Conservation (phyloP, 148 eudicot genomes). For the Camellia japonica region DNA sequence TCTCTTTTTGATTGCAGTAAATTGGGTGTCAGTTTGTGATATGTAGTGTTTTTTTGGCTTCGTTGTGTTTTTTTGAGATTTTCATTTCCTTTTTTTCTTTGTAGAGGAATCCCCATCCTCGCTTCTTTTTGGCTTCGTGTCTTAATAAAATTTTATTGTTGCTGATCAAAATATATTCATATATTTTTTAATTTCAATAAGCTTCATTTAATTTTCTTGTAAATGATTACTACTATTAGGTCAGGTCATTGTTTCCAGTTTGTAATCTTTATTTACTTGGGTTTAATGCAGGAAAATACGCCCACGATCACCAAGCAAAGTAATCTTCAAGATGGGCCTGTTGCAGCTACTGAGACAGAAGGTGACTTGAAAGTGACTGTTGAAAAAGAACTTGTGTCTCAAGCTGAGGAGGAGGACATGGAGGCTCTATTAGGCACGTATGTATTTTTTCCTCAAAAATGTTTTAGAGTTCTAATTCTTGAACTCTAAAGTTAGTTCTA, state of each 20-base stretch:
- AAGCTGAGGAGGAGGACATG: constrained; percentile 98
- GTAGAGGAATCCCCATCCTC: too few species aligned
- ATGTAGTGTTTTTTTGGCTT: too few species aligned
- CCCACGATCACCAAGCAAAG: constrained; percentile 48
- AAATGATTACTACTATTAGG: not conserved
- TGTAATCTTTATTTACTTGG: not conserved
- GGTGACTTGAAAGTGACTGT: constrained; percentile 75
- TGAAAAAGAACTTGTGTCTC: constrained; percentile 91
- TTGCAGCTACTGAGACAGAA: constrained; percentile 43
- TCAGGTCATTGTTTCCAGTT: not conserved
- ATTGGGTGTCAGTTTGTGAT: too few species aligned
- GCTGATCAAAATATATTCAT: too few species aligned
- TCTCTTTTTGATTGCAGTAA: too few species aligned
- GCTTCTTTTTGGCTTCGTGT: too few species aligned
- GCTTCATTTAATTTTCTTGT: constrained; percentile 5
- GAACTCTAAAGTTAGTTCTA: too few species aligned
- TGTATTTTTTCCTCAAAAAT: constrained; percentile 24
- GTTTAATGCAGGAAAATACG: constrained; percentile 63
- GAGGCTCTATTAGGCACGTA: constrained; percentile 99
- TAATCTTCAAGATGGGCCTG: constrained; percentile 60
- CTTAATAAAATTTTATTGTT: too few species aligned
- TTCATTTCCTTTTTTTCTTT: too few species aligned
- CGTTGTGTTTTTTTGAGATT: too few species aligned
- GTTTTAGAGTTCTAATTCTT: too few species aligned
- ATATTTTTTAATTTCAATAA: not conserved